These are phyloP conservation scores for Nasturtium officinale DNA, from an alignment of 345 rosid genomes.

Conservation along the genomic window DNA sequence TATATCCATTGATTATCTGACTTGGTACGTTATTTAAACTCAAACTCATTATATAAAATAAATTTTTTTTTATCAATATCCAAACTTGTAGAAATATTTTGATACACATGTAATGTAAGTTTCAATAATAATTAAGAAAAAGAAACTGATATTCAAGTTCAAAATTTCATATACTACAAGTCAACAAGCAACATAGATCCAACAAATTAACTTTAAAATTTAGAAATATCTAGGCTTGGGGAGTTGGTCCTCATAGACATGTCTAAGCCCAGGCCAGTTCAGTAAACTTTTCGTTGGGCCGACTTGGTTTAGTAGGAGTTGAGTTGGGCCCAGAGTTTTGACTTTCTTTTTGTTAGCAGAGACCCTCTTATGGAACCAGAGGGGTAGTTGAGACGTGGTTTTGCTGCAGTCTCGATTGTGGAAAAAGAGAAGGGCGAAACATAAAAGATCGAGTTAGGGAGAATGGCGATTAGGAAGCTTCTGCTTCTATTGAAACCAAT, in stretches of 20 bases:
- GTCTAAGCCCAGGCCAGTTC: not conserved
- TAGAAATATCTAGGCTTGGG: not conserved
- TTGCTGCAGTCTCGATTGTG: slow-evolving; percentile 10
- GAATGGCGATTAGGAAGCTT: slow-evolving; percentile 72
- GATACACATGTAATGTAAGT: not conserved
- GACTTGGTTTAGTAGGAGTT: not conserved
- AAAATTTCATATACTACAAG: not conserved
- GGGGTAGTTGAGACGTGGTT: not conserved
- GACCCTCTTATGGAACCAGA: not conserved
- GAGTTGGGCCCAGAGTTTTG: not conserved
- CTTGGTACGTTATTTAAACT: not conserved
- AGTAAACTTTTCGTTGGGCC: not conserved
- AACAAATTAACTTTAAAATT: not conserved
- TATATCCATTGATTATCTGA: not conserved
- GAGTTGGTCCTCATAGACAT: not conserved
- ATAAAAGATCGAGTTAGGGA: not conserved
- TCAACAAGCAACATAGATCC: not conserved
- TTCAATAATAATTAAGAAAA: too few species aligned
- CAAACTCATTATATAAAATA: not conserved
- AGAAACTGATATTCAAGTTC: too few species aligned
- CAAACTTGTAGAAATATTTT: not conserved
- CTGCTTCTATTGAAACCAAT: slow-evolving; percentile 77
- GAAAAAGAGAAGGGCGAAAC: not conserved
- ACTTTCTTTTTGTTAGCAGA: not conserved
- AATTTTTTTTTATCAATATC: not conserved